Percentiles rank a stretch among this genome's conserved stretches.
Evolutionary conservation across 2,329 filamentous ascomycete genomes (phyloP).

Genomic region (Bipolaris sorokiniana): DNA sequence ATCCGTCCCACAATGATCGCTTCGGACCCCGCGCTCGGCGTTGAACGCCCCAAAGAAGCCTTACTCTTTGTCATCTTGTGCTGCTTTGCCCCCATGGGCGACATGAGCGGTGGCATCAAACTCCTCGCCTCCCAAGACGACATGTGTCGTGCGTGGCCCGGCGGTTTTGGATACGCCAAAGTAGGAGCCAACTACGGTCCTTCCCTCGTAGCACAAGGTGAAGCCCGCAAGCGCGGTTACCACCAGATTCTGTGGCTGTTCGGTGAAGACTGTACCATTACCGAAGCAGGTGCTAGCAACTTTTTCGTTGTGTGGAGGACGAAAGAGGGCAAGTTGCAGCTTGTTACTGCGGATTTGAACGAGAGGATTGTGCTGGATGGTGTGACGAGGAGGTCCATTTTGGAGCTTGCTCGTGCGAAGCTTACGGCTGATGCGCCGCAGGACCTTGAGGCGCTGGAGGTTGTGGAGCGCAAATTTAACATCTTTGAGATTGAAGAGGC

Average conservation of each 20-base stretch:
- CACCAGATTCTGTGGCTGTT: conserved; percentile 96
- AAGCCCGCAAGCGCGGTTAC: conserved; percentile 75
- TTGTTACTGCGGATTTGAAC: conserved; percentile 83
- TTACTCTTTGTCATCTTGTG: conserved; percentile 79
- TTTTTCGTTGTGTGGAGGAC: conserved; percentile 85
- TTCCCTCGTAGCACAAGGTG: conserved; percentile 75
- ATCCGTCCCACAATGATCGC: conserved; percentile 87
- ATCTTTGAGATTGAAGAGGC: conserved; percentile 80
- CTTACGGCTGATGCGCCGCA: conserved; percentile 51
- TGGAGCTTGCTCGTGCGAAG: conserved; percentile 72
- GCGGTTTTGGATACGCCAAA: conserved; percentile 91
- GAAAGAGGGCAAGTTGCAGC: conserved; percentile 67
- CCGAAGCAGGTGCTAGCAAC: conserved; percentile 89
- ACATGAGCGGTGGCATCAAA: conserved; percentile 58
- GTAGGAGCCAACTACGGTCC: conserved; percentile 94
- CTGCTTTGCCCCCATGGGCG: conserved; percentile 55
- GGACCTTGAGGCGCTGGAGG: conserved; percentile 60
- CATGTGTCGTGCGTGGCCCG: conserved; percentile 89
- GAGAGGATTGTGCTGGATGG: conserved; percentile 86
- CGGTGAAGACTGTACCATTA: conserved; percentile 76
- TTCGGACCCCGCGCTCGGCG: conserved; percentile 78
- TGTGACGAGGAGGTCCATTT: conserved; percentile 80
- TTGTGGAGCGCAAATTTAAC: conserved; percentile 82
- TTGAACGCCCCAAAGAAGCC: conserved; percentile 80
- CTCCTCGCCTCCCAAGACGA: conserved; percentile 81